Evolutionary conservation across 2,329 filamentous ascomycete genomes (phyloP).

Genomic region (Fusarium begoniae): DNA sequence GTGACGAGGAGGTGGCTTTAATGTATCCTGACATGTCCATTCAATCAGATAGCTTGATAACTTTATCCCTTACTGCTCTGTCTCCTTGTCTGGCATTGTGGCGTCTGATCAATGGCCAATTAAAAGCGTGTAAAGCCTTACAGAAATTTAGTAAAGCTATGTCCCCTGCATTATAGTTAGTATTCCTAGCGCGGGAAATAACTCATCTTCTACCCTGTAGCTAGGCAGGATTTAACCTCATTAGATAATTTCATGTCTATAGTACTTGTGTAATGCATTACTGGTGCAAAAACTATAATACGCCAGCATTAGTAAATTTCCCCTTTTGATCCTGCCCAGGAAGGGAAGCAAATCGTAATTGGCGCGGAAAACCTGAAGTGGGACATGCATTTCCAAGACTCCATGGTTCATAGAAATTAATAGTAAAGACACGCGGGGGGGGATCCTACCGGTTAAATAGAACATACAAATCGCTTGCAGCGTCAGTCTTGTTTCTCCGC

Average conservation of each 20-base stretch:
- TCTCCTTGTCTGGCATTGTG: too few relatives aligned
- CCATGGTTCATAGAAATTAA: too few relatives aligned
- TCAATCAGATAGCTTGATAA: too few relatives aligned
- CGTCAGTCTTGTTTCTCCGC: background rate
- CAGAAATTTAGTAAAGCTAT: too few relatives aligned
- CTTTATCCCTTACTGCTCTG: too few relatives aligned
- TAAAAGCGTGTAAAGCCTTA: too few relatives aligned
- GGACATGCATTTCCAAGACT: background rate
- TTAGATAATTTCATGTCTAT: accelerated
- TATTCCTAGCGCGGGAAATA: too few relatives aligned
- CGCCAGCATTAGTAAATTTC: background rate
- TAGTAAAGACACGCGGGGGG: background rate
- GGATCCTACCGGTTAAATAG: background rate
- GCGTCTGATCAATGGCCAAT: too few relatives aligned
- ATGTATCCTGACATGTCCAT: accelerated
- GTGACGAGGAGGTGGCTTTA: too few relatives aligned
- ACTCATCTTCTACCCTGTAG: accelerated
- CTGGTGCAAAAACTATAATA: background rate
- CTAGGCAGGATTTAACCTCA: background rate
- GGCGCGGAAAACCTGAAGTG: background rate
- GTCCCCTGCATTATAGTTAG: accelerated
- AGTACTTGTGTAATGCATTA: background rate
- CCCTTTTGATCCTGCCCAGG: background rate
- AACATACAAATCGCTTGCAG: accelerated
- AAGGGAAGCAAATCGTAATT: background rate